Percentiles rank a stretch among this genome's conserved stretches.
Conservation (phyloP, 176 grass and related monocot species). For the Rhipidocladum racemiflorum region DNA sequence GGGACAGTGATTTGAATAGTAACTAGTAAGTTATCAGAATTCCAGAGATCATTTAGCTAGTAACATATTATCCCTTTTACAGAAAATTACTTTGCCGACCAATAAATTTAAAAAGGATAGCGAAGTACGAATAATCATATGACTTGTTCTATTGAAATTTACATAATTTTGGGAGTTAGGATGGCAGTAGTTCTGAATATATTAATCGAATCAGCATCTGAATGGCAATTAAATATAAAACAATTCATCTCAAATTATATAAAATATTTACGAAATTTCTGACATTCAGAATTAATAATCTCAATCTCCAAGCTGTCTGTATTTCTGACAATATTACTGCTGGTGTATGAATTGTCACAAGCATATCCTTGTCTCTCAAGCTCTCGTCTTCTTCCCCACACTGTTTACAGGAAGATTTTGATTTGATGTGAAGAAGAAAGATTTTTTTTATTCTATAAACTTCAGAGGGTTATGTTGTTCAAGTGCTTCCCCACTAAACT, state of each 20-base stretch:
- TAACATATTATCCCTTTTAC: not conserved
- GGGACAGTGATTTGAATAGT: slow-evolving; percentile 46
- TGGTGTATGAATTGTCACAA: not conserved
- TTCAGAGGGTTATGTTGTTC: too few relatives aligned
- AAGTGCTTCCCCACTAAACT: not conserved
- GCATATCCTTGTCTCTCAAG: not conserved
- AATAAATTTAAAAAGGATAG: not conserved
- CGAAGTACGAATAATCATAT: not conserved
- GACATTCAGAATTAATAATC: not conserved
- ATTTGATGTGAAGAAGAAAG: slow-evolving; percentile 20
- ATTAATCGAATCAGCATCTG: not conserved
- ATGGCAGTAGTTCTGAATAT: not conserved
- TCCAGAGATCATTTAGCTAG: not conserved
- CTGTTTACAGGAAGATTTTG: slow-evolving; percentile 10
- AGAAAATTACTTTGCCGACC: not conserved
- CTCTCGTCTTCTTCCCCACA: not conserved
- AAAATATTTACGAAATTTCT: not conserved
- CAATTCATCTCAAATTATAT: not conserved
- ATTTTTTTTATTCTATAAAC: not conserved
- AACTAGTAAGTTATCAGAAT: slow-evolving; percentile 33
- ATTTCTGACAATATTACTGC: not conserved
- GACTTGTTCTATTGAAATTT: not conserved
- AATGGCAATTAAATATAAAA: not conserved
- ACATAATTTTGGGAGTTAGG: not conserved
- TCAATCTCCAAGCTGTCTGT: not conserved